phyloP scores from a whole-genome alignment of 1,284 basidiomycete genomes.

The Amylostereum chailletii region DNA sequence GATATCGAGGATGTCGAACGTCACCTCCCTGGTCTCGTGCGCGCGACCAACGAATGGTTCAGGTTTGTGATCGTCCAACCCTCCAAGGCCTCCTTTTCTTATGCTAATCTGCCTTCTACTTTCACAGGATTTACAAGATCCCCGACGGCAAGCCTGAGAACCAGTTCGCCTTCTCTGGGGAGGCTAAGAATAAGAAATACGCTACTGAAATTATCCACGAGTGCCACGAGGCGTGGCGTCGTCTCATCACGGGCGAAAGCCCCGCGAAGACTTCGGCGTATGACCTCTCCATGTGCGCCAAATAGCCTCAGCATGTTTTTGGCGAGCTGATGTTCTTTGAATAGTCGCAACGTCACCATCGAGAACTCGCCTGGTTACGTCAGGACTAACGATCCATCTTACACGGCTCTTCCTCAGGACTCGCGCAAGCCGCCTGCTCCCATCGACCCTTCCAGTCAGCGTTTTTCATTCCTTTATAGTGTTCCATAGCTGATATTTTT shows the following conservation, averaged over 20 bases:
- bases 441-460: conserved; percentile 81
- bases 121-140: conserved; percentile 88
- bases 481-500: conserved; percentile 19
- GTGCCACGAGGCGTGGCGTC: conserved; percentile 98
- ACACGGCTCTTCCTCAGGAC: conserved; percentile 68
- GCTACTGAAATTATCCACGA: conserved; percentile 98
- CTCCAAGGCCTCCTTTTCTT: too few species aligned
- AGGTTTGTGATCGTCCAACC: conserved; percentile 36
- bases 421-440: conserved; percentile 78
- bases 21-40: conserved; percentile 93
- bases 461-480: conserved; percentile 10
- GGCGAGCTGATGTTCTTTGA: conserved; percentile 3
- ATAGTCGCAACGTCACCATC: conserved; percentile 64
- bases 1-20: conserved; percentile 99
- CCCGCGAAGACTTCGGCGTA: conserved; percentile 63
- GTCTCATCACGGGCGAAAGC: conserved; percentile 78
- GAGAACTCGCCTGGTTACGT: conserved; percentile 70
- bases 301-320: neutral
- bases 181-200: conserved; percentile 99
- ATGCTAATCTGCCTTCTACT: conserved; percentile 6
- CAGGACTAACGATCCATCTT: conserved; percentile 53
- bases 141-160: conserved; percentile 99
- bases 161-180: conserved; percentile 98
- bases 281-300: conserved; percentile 74
- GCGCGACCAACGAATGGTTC: conserved; percentile 97